Conservation (phyloP, 176 grass and related monocot species). For the Phoenix dactylifera region DNA sequence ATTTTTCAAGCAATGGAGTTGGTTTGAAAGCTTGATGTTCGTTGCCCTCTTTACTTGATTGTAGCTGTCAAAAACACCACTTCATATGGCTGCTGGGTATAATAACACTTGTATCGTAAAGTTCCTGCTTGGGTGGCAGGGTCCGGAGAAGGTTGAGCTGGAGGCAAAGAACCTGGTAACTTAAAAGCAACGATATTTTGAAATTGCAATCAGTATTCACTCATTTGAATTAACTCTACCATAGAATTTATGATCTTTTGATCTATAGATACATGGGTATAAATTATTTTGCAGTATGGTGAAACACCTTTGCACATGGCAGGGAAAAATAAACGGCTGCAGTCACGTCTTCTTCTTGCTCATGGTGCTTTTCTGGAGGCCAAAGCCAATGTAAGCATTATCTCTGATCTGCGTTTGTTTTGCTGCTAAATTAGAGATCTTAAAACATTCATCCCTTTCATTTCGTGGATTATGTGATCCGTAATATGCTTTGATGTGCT, state of each 20-base stretch:
- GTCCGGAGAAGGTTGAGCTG: constrained; percentile 43
- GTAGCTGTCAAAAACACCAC: constrained; percentile 88
- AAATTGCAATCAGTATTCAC: no score
- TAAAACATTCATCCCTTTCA: no score
- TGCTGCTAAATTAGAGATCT: no score
- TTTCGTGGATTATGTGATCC: no score
- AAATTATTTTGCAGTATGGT: constrained; percentile 58
- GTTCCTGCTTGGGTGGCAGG: constrained; percentile 63
- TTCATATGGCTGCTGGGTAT: constrained; percentile 75
- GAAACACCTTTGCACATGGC: constrained; percentile 96
- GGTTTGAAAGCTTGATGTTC: not conserved
- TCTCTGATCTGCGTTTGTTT: not conserved
- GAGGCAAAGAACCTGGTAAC: constrained; percentile 89
- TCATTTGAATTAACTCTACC: no score
- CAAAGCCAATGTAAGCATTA: constrained; percentile 63
- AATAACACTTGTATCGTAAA: constrained; percentile 60
- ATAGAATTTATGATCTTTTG: no score
- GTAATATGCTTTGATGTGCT: no score
- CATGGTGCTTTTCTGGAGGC: constrained; percentile 58
- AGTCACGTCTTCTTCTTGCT: constrained; percentile 67
- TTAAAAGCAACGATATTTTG: constrained; percentile 17
- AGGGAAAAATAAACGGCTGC: constrained; percentile 58
- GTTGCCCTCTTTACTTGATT: not conserved
- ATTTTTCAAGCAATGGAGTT: no score
- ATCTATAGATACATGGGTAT: not conserved